Evolutionary conservation across 2,329 filamentous ascomycete species (phyloP), one percentile per base, ranked within the genome.

Genomic region (Fusarium drepaniforme): DNA sequence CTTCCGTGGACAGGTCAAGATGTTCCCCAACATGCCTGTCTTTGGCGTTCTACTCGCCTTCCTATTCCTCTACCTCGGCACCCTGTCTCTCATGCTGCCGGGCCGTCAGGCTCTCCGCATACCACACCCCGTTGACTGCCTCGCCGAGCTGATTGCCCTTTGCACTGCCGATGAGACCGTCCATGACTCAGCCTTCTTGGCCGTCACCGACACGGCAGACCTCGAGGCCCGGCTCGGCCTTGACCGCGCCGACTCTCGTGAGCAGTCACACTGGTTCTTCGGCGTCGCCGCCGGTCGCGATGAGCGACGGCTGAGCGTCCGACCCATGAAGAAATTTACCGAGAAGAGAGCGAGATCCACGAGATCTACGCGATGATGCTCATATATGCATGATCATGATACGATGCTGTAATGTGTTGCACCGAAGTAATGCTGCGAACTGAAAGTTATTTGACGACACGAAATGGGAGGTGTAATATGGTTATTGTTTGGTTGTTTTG

Each of bases 141-240:
- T 97, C 21, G 93, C 93, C 1, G 94, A 96, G 80, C 87, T 96
- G 25, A 89, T 97, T 76, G 93, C 91, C 79, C 96, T 96, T 81
- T 86, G 96, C 49, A 91, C 94, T 69, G 92, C 92, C 75, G 92
- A 92, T 51, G 92, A 93, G 28, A 85, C 97, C 21, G 85, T 94
- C 3, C 86, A 89, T 7, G 95, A 98, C 79, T 88, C 91, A 12
- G 90, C 93, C 0, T 96, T 98, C 80, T 88, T 91, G 61, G 89
- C 91, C 42, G 90, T 93, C 4, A 86, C 88, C 33, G 91, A 88
- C n/a, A 92, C 92, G 74, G 86, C 86, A 0, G 93, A 95, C 74
- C 88, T 98, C 23, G 88, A 92, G 25, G 91, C 89, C 0, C 87
- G 93, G 49, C 85, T 98, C 3, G 91, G 94, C 61, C 86, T 90